Conservation (phyloP, 352 stramenopile genomes). For the Phytophthora crassamura region DNA sequence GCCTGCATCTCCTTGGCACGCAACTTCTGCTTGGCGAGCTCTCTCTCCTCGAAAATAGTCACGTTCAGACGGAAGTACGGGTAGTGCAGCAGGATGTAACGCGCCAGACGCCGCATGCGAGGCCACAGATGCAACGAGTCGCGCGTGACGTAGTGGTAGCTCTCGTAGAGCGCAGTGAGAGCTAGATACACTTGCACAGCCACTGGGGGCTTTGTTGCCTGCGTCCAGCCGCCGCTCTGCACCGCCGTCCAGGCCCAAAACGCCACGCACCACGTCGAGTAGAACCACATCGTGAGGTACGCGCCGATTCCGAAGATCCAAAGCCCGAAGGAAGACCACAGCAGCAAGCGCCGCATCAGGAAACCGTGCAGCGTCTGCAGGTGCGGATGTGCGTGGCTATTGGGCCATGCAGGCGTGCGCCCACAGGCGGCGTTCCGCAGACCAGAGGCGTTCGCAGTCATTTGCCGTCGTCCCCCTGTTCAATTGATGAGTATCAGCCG, state of each 20-base stretch:
- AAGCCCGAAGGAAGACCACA: constrained; percentile 34
- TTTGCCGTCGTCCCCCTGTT: too few species aligned
- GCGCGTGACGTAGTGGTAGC: constrained; percentile 44
- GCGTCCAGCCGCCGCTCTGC: constrained; percentile 11
- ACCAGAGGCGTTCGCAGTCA: neutral
- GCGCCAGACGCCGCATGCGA: constrained; percentile 40
- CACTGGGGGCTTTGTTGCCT: constrained; percentile 14
- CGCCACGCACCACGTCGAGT: constrained; percentile 22
- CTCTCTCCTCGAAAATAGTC: constrained; percentile 53
- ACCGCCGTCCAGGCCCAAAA: constrained; percentile 12
- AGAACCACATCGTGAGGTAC: constrained; percentile 29
- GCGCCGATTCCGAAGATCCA: constrained; percentile 35
- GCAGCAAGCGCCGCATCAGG: constrained; percentile 22
- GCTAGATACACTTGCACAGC: constrained; percentile 38
- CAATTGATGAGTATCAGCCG: too few species aligned
- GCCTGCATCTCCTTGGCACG: neutral
- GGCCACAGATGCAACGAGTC: constrained; percentile 48
- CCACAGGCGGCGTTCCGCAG: constrained; percentile 16
- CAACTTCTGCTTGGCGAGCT: constrained; percentile 26
- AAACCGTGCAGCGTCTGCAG: constrained; percentile 25
- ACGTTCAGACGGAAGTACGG: constrained; percentile 57
- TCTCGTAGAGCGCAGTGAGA: constrained; percentile 50
- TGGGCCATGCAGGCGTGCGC: constrained; percentile 24
- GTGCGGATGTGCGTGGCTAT: constrained; percentile 32
- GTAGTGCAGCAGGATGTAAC: constrained; percentile 56